phyloP scores from a whole-genome alignment of 495 filamentous ascomycete genomes.

The Penicillium roqueforti region DNA sequence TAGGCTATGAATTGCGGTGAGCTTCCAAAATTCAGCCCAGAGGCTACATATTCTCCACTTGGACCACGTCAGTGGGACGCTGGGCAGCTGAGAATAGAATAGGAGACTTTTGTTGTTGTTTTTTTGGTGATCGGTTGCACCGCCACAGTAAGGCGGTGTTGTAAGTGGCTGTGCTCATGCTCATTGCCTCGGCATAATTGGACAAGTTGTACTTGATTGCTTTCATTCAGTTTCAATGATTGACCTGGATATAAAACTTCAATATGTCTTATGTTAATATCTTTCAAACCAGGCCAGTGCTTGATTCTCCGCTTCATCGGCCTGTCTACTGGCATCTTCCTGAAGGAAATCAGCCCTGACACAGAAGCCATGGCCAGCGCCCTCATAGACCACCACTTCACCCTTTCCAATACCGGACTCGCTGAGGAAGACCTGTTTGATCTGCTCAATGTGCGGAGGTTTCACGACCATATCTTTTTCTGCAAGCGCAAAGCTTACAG shows the following conservation, averaged over 20 bases:
- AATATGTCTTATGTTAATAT: background rate
- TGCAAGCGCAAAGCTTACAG: conserved; percentile 53
- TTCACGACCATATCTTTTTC: conserved; percentile 20
- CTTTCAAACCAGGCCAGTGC: background rate
- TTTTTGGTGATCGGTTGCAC: conserved; percentile 1
- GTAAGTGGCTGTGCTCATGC: background rate
- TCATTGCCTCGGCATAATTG: no score
- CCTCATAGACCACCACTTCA: conserved; percentile 53
- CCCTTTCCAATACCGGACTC: conserved; percentile 16
- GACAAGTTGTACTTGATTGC: background rate
- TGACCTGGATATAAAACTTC: background rate
- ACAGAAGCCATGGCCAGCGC: conserved; percentile 60
- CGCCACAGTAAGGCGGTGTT: background rate
- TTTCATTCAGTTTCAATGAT: background rate
- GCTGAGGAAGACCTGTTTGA: background rate
- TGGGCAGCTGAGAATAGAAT: conserved; percentile 1
- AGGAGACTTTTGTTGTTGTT: conserved; percentile 11
- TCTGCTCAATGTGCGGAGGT: background rate
- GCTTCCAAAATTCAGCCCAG: conserved; percentile 7
- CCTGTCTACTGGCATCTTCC: conserved; percentile 38
- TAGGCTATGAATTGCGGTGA: conserved; percentile 17
- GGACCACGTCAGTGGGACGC: conserved; percentile 6
- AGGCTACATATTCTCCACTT: conserved; percentile 8
- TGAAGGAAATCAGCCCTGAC: conserved; percentile 45
- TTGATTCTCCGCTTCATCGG: background rate